phyloP scores from a whole-genome alignment of 2,329 filamentous ascomycete species.

The Fusarium mangiferae region DNA sequence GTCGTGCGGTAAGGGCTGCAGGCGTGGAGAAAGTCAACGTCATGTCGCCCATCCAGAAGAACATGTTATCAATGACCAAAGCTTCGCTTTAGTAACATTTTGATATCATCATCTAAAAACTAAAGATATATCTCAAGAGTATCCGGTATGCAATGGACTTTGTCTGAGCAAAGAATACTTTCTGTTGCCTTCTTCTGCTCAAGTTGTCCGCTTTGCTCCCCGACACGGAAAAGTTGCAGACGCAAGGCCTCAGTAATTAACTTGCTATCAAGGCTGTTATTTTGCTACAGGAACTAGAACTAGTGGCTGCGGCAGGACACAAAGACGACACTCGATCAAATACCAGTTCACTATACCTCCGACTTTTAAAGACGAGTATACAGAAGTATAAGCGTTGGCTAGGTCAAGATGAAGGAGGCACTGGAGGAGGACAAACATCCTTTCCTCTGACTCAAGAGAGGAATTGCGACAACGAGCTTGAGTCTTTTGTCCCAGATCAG shows the following conservation, averaged over 20 bases:
- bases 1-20: slow-evolving; percentile 5
- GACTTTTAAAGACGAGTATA: slow-evolving; percentile 6
- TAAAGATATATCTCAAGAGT: slow-evolving; percentile 10
- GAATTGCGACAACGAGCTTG: neutral
- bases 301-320: neutral
- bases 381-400: slow-evolving; percentile 18
- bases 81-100: slow-evolving; percentile 6
- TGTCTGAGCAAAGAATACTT: slow-evolving; percentile 16
- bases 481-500: slow-evolving; percentile 13
- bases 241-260: neutral
- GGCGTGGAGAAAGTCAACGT: slow-evolving; percentile 19
- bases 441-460: neutral
- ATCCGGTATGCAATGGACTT: slow-evolving; percentile 23
- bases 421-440: rapidly evolving
- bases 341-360: slow-evolving; percentile 1
- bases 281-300: neutral
- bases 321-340: slow-evolving; percentile 10
- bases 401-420: neutral
- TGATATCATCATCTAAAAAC: slow-evolving; percentile 7
- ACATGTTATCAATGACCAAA: slow-evolving; percentile 7
- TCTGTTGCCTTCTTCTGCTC: slow-evolving; percentile 11
- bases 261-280: neutral
- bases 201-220: slow-evolving; percentile 3
- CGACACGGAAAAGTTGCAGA: neutral
- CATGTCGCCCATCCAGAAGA: slow-evolving; percentile 2